Percentiles rank a stretch among this genome's conserved stretches.
Conservation (phyloP, 768 basidiomycete genomes). For the Boletus rufocinnamomeus region DNA sequence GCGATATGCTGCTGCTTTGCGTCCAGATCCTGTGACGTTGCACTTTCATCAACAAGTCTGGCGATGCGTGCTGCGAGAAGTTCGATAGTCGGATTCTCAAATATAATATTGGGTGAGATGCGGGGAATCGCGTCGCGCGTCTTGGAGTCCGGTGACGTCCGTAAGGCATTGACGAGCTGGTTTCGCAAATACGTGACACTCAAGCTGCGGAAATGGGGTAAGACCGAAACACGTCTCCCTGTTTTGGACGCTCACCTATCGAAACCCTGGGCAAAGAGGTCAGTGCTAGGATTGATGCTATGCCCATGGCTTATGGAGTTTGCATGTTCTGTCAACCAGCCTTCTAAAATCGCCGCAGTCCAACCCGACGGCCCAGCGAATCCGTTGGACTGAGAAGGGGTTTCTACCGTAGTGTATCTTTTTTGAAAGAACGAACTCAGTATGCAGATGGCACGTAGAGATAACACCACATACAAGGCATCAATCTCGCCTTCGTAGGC, state of each 20-base stretch:
- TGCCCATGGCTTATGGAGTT: neutral
- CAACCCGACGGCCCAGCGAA: conserved; percentile 4
- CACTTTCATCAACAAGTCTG: conserved; percentile 2
- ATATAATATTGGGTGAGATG: conserved; percentile 36
- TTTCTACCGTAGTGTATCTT: conserved; percentile 14
- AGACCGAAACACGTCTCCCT: neutral
- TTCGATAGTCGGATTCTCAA: conserved; percentile 39
- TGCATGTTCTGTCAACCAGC: conserved; percentile 11
- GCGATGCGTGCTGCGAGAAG: conserved; percentile 9
- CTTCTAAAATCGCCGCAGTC: neutral
- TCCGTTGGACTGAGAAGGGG: neutral
- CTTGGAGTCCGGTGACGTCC: conserved; percentile 27
- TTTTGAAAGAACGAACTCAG: neutral
- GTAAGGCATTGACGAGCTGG: conserved; percentile 12
- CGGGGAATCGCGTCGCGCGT: conserved; percentile 20
- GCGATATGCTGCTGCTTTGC: conserved; percentile 1
- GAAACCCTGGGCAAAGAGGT: conserved; percentile 35
- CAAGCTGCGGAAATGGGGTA: conserved; percentile 16
- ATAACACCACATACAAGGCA: conserved; percentile 14
- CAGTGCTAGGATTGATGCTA: conserved; percentile 1
- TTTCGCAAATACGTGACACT: conserved; percentile 25
- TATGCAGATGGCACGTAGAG: too few relatives aligned
- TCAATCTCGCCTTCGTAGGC: conserved; percentile 26
- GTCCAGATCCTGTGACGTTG: neutral
- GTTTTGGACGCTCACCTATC: conserved; percentile 27